These are phyloP conservation scores for Ogataea salicorniae DNA, from an alignment of 805 yeast species.

Conservation along the genomic window DNA sequence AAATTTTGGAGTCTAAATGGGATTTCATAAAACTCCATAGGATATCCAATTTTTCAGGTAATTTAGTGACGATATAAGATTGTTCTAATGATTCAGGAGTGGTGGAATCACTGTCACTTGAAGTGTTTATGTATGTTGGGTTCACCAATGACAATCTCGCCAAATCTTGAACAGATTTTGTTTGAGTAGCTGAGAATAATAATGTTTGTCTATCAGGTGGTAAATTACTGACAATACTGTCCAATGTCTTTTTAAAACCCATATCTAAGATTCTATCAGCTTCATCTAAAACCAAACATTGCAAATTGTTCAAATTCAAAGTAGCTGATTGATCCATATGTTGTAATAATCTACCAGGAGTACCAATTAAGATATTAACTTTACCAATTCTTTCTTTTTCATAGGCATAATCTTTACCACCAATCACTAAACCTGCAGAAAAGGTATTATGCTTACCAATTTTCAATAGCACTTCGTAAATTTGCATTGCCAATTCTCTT, in stretches of 20 bases:
- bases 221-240: constrained; percentile 69
- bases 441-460: constrained; percentile 71
- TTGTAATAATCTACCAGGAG: constrained; percentile 88
- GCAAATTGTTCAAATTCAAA: constrained; percentile 67
- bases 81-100: constrained; percentile 88
- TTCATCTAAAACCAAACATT: constrained; percentile 79
- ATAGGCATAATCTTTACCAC: constrained; percentile 82
- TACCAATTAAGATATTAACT: constrained; percentile 80
- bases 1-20: constrained; percentile 72
- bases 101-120: constrained; percentile 22
- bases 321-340: constrained; percentile 88
- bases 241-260: constrained; percentile 84
- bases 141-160: constrained; percentile 70
- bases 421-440: constrained; percentile 88
- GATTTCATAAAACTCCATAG: constrained; percentile 83
- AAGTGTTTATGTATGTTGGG: constrained; percentile 55
- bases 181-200: constrained; percentile 84
- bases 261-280: constrained; percentile 91
- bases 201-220: constrained; percentile 82
- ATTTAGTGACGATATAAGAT: constrained; percentile 63
- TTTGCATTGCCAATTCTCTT: constrained; percentile 86
- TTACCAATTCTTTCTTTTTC: constrained; percentile 76
- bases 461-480: constrained; percentile 78
- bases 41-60: constrained; percentile 79
- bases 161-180: constrained; percentile 73